phyloP scores from a whole-genome alignment of 805 yeast genomes.

The Saccharomycopsis guyanensis region DNA sequence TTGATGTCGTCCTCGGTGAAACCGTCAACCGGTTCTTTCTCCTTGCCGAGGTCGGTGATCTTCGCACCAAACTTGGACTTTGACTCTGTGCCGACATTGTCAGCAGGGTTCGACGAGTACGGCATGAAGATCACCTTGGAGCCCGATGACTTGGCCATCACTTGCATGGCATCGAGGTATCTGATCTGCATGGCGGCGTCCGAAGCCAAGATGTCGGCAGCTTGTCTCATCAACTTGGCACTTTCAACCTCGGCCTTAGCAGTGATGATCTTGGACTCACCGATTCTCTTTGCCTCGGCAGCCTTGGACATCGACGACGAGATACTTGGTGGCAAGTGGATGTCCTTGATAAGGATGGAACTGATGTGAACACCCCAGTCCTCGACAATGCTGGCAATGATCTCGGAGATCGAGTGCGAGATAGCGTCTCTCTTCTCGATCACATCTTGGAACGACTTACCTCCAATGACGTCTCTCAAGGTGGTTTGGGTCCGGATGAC shows the following conservation, averaged over 20 bases:
- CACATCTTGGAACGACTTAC: conserved; percentile 58
- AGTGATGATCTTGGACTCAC: conserved; percentile 67
- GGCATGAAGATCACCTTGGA: conserved; percentile 76
- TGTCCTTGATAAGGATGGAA: conserved; percentile 60
- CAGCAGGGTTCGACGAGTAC: conserved; percentile 25
- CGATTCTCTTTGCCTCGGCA: conserved; percentile 67
- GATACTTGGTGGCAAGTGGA: conserved; percentile 45
- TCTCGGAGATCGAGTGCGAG: conserved; percentile 54
- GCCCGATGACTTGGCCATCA: conserved; percentile 54
- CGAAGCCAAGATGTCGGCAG: conserved; percentile 67
- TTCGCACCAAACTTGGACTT: not conserved
- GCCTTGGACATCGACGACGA: conserved; percentile 61
- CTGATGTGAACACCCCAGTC: conserved; percentile 70
- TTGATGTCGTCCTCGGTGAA: not conserved
- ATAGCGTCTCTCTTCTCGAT: conserved; percentile 67
- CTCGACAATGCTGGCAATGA: conserved; percentile 53
- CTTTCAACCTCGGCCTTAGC: conserved; percentile 72
- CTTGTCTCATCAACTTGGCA: conserved; percentile 70
- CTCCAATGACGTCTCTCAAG: conserved; percentile 62
- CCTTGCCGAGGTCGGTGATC: not conserved
- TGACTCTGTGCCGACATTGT: not conserved
- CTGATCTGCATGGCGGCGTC: conserved; percentile 75
- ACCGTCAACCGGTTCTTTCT: not conserved
- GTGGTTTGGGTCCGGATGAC: conserved; percentile 67
- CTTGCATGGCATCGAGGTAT: conserved; percentile 72